These are phyloP conservation scores for Ophryocystis elektroscirrha DNA, from an alignment of 169 alveolate species.

Conservation along the genomic window DNA sequence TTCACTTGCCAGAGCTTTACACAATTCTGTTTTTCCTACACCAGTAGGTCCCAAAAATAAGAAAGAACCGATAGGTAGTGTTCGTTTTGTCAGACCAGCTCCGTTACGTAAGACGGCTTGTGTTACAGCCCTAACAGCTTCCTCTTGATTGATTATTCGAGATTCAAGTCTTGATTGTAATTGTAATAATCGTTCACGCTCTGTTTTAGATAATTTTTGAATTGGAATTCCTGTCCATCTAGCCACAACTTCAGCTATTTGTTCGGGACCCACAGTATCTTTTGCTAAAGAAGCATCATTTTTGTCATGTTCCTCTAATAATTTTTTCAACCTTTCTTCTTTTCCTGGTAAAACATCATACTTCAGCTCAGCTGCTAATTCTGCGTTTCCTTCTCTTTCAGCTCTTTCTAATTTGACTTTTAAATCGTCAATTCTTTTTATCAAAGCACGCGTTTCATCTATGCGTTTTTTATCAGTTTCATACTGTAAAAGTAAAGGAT, in stretches of 20 bases:
- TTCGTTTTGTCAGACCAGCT: conserved; percentile 62
- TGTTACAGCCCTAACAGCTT: conserved; percentile 1
- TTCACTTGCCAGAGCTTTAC: conserved; percentile 61
- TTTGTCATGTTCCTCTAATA: conserved; percentile 8
- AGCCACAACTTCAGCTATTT: conserved; percentile 45
- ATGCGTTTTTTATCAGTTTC: conserved; percentile 38
- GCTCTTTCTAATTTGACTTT: conserved; percentile 49
- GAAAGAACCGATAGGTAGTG: conserved; percentile 54
- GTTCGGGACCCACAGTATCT: conserved; percentile 58
- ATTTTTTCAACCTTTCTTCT: conserved; percentile 28
- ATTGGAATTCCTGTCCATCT: conserved; percentile 63
- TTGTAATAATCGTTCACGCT: conserved; percentile 47
- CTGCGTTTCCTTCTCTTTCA: conserved; percentile 44
- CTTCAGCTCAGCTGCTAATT: conserved; percentile 55
- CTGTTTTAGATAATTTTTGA: conserved; percentile 37
- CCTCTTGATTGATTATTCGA: conserved; percentile 23
- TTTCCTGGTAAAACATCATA: conserved; percentile 55
- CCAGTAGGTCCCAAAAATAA: conserved; percentile 66
- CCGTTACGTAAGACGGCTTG: conserved; percentile 56
- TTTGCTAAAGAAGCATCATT: too few relatives aligned
- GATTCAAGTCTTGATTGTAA: conserved; percentile 24
- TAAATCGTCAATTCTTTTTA: conserved; percentile 44
- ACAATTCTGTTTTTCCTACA: conserved; percentile 64
- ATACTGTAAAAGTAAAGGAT: conserved; percentile 11
- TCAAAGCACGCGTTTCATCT: conserved; percentile 38